Base-by-base conservation (phyloP, 2,329 filamentous ascomycete genomes). In the Sarocladiaceae sp. region DNA sequence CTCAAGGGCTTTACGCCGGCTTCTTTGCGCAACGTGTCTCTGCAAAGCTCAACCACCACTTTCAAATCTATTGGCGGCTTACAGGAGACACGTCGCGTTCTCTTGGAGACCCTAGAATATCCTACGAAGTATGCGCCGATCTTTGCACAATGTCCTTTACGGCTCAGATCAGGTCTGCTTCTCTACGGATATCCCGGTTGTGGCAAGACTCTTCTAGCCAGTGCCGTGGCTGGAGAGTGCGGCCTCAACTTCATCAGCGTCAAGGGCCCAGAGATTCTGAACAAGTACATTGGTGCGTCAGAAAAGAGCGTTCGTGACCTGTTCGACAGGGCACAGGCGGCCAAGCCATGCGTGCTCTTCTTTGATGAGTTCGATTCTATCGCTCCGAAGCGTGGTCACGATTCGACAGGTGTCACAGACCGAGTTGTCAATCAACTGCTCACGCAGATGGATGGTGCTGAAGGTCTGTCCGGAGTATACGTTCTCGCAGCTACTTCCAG, bases 351-450 rank as follows among this genome's bases (percentile, higher is more conserved):
- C 61, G 89, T 99, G 4, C 77, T 99, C 8, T 99, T 99, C 77
- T 99, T 99, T 64, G 94, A 99, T 64, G 94, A 99, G 67, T 99
- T 99, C 64, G 94, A 99, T 71, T 92, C 89, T 35, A 97, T 99
- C 57, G 95, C 95, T 0, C 94, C 94, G 2, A 99, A 97, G 71
- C 83, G 94, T 71, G 94, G 94, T 0, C 94, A 99, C 65, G 95
- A 99, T 67, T 94, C 88, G 2, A 99, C 94, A 0, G 94, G 95
- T 58, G 95, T 99, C n/a, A 99, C 94, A 1, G 95, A 99, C 69
- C 84, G 95, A 33, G 95, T 99, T 0, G 94, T 99, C 60, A 99
- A 99, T 67, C 95, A 99, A 75, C 83, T 99, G 53, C 80, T 99
- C 11, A 99, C 95, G 1, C 93, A 97, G 68, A 99, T 99, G 94